Percentiles rank a stretch among this genome's conserved stretches.
Evolutionary conservation across 2,329 filamentous ascomycete species (phyloP).

Genomic region (Ophiostoma ips): DNA sequence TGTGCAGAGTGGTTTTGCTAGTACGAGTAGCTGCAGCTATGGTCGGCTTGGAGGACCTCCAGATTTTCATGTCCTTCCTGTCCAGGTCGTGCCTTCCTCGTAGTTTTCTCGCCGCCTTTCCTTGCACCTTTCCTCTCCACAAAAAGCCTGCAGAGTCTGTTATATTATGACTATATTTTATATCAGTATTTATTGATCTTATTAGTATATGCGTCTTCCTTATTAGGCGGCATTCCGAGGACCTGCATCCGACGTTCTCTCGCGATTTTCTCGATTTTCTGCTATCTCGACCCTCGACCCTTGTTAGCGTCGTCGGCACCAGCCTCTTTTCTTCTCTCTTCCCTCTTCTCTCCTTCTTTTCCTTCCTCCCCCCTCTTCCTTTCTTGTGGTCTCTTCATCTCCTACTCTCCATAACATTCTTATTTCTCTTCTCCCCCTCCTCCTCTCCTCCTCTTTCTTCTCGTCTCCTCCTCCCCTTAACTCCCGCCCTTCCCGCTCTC

Average conservation of each 20-base stretch:
- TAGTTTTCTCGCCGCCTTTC: constrained; percentile 1
- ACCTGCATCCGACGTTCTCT: not conserved
- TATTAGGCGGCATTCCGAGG: not conserved
- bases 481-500: not conserved
- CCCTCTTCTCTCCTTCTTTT: not conserved
- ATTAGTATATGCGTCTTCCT: not conserved
- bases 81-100: constrained; percentile 1
- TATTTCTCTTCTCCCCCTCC: not conserved
- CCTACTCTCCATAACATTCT: not conserved
- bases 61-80: not conserved
- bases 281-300: too few relatives aligned
- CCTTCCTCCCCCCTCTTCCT: not conserved
- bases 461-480: not conserved
- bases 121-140: constrained; percentile 2
- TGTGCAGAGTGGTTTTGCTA: not conserved
- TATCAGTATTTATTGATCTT: not conserved
- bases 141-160: not conserved
- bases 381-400: not conserved
- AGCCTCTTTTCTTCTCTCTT: not conserved
- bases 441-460: not conserved
- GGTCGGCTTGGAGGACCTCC: not conserved
- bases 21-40: not conserved
- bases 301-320: too few relatives aligned
- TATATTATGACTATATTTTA: not conserved
- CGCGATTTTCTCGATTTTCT: not conserved